phyloP scores from a whole-genome alignment of 1,284 basidiomycete species.

The Ustilago trichophora region DNA sequence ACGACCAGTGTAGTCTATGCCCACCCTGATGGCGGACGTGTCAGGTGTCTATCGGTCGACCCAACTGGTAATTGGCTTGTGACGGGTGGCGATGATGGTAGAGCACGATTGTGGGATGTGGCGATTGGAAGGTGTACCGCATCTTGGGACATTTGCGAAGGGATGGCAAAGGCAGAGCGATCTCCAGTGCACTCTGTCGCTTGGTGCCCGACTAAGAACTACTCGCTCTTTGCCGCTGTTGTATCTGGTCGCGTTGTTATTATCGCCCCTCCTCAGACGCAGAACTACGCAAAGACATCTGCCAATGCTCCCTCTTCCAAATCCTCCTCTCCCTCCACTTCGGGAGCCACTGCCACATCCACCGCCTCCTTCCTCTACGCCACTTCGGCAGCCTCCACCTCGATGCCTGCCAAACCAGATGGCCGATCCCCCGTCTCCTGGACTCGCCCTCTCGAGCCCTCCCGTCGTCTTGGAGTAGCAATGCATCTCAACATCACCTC shows the following conservation, averaged over 20 bases:
- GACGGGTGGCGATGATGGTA: conserved; percentile 89
- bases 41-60: conserved; percentile 81
- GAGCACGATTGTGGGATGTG: conserved; percentile 92
- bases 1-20: conserved; percentile 79
- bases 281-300: conserved; percentile 69
- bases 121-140: conserved; percentile 88
- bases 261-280: conserved; percentile 75
- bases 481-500: conserved; percentile 52
- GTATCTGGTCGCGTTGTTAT: conserved; percentile 75
- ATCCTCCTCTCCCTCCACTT: conserved; percentile 52
- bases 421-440: conserved; percentile 69
- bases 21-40: conserved; percentile 75
- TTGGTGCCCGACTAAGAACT: conserved; percentile 91
- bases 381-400: conserved; percentile 46
- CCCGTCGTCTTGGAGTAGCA: conserved; percentile 70
- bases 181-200: conserved; percentile 79
- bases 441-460: conserved; percentile 69
- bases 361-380: conserved; percentile 56
- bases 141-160: conserved; percentile 77
- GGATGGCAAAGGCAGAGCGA: conserved; percentile 51
- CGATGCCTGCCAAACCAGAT: conserved; percentile 35
- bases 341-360: conserved; percentile 50
- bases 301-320: conserved; percentile 62
- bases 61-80: conserved; percentile 90
- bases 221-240: conserved; percentile 81